Percentiles rank a stretch among this genome's conserved stretches.
Evolutionary conservation across 805 yeast genomes (phyloP).

Genomic region (Lachancea nothofagi): DNA sequence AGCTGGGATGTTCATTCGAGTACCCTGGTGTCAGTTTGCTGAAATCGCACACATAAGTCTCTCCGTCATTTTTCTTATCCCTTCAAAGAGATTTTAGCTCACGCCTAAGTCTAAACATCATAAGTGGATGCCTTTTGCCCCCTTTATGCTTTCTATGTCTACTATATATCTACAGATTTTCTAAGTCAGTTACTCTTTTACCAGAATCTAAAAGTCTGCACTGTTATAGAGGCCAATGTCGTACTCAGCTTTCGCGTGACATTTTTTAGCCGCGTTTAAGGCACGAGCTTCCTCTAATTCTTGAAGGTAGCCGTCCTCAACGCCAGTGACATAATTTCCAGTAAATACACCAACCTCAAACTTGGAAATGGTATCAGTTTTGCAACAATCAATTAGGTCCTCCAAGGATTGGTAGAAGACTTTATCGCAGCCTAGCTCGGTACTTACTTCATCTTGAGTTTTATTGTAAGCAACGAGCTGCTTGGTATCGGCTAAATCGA

Average conservation of each 20-base stretch:
- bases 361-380: conserved; percentile 39
- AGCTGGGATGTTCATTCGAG: too few relatives aligned
- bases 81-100: too few relatives aligned
- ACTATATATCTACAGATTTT: conserved; percentile 5
- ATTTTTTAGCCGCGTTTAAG: conserved; percentile 53
- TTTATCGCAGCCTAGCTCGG: conserved; percentile 80
- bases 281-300: conserved; percentile 83
- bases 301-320: conserved; percentile 72
- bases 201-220: conserved; percentile 41
- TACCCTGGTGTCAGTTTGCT: too few relatives aligned
- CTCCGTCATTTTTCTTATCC: too few relatives aligned
- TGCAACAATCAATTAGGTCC: conserved; percentile 79
- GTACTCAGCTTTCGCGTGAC: conserved; percentile 73
- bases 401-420: conserved; percentile 84
- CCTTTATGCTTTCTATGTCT: background rate
- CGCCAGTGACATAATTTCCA: conserved; percentile 92
- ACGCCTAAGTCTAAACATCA: too few relatives aligned
- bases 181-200: background rate
- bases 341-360: conserved; percentile 97
- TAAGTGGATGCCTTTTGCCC: too few relatives aligned
- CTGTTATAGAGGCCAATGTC: conserved; percentile 58
- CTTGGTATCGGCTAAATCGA: conserved; percentile 91
- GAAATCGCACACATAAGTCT: too few relatives aligned
- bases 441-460: conserved; percentile 67
- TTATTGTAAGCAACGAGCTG: conserved; percentile 86